These are phyloP conservation scores for Coemansia asiatica DNA, from an alignment of 192 early-diverging fungal genomes.

Conservation along the genomic window DNA sequence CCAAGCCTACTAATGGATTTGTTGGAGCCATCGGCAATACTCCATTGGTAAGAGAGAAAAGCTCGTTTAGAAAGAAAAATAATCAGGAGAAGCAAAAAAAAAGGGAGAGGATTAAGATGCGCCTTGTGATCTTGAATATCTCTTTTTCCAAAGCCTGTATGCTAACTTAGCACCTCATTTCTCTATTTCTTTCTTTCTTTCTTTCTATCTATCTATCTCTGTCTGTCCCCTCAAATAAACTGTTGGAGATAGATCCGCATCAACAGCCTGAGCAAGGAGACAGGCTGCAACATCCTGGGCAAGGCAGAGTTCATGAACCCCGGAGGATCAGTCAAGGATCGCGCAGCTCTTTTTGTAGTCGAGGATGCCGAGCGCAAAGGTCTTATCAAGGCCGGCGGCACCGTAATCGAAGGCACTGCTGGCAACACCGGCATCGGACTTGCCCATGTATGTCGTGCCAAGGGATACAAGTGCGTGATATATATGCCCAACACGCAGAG, in stretches of 20 bases:
- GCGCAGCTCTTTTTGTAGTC: slow-evolving; percentile 90
- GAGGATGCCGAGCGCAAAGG: slow-evolving; percentile 91
- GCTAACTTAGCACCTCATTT: too few relatives aligned
- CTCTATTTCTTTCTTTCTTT: too few relatives aligned
- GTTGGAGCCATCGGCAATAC: slow-evolving; percentile 89
- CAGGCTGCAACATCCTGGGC: slow-evolving; percentile 83
- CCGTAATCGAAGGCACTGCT: slow-evolving; percentile 83
- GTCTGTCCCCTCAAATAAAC: too few relatives aligned
- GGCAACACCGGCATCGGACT: slow-evolving; percentile 97
- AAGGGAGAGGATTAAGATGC: too few relatives aligned
- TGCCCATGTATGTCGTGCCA: slow-evolving; percentile 89
- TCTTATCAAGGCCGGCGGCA: slow-evolving; percentile 80
- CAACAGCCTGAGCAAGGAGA: slow-evolving; percentile 67
- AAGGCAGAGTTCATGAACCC: slow-evolving; percentile 99
- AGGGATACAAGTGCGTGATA: slow-evolving; percentile 93
- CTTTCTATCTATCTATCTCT: too few relatives aligned
- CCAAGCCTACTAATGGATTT: slow-evolving; percentile 67
- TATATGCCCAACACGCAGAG: slow-evolving; percentile 98
- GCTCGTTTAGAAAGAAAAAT: background rate
- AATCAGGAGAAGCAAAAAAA: background rate
- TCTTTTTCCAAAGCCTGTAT: background rate
- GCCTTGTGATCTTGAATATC: too few relatives aligned
- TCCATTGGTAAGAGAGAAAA: slow-evolving; percentile 66
- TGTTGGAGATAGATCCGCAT: slow-evolving; percentile 62
- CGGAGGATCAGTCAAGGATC: slow-evolving; percentile 94